Evolutionary conservation across 768 basidiomycete genomes (phyloP).

Genomic region (Lentinula sp.): DNA sequence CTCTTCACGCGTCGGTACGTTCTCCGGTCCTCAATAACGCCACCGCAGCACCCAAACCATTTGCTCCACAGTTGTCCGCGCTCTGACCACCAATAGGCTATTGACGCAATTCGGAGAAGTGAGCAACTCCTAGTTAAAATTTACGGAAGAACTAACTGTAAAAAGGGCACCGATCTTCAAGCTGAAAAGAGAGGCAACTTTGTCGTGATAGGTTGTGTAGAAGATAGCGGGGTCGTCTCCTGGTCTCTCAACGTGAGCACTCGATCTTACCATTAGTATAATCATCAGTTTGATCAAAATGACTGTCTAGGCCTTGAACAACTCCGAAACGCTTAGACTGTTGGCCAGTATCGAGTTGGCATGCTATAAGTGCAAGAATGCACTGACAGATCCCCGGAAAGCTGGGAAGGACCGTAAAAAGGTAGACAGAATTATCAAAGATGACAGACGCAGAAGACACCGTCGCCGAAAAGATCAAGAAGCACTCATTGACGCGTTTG

Average conservation of each 20-base stretch:
- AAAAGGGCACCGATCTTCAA: slow-evolving; percentile 62
- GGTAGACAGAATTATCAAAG: slow-evolving; percentile 78
- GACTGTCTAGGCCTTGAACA: slow-evolving; percentile 60
- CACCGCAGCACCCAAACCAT: slow-evolving; percentile 5
- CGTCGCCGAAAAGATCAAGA: slow-evolving; percentile 82
- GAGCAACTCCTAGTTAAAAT: slow-evolving; percentile 11
- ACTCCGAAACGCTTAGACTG: slow-evolving; percentile 75
- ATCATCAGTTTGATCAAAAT: not conserved
- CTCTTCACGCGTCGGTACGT: slow-evolving; percentile 75
- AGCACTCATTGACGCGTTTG: slow-evolving; percentile 74
- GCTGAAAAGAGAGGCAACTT: slow-evolving; percentile 88
- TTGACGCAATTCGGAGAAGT: slow-evolving; percentile 71
- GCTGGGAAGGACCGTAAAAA: slow-evolving; percentile 62
- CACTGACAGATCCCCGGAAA: slow-evolving; percentile 58
- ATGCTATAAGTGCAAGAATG: slow-evolving; percentile 70
- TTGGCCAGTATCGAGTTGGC: slow-evolving; percentile 82
- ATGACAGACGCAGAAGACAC: slow-evolving; percentile 76
- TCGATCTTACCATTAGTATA: slow-evolving; percentile 2
- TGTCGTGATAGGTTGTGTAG: slow-evolving; percentile 76
- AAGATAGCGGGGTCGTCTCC: slow-evolving; percentile 67
- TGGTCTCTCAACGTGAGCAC: slow-evolving; percentile 76
- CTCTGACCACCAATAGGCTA: slow-evolving; percentile 59
- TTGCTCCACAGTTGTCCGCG: slow-evolving; percentile 48
- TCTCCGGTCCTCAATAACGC: not conserved
- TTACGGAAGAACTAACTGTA: not conserved